Base-by-base conservation (phyloP, 1,284 basidiomycete genomes). In the Xerocomus cyaneibrunnescens region DNA sequence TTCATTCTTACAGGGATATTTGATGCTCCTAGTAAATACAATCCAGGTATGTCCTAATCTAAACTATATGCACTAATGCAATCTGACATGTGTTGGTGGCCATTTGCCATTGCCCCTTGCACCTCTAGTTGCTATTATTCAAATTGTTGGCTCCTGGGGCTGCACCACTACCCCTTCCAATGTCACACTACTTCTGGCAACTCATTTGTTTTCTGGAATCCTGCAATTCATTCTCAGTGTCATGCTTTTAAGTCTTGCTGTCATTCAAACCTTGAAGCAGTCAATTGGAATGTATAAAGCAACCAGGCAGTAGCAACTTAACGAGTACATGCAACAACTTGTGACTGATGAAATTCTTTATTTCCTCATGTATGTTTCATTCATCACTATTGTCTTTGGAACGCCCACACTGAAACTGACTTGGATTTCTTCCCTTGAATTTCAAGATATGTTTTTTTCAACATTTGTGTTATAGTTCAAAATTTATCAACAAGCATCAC, bases 311-410 rank as follows among this genome's bases (percentile, higher is more conserved):
- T 50, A 41, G 48, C 34, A 50, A 6, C 34, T 30, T 13, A 50
- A 48, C 23, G 3, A 3, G 13, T 38, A 38, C 36, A 27, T 50
- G 45, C 9, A 34, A 17, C 36, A 21, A 2, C 44, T 50, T 6
- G 7, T 34, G 19, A 23, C 12, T 17, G 45, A 50, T 9, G 49
- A 45, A 0, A 14, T n/a, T 5, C 14, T 50, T 21, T 61, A 61
- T 16, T 51, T 62, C 13, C 0, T 58, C 2, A 9, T 56, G 61
- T 59, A 48, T 1, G 56, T 52, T 10, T 6, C 27, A n/a, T n/a
- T n/a, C n/a, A n/a, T n/a, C n/a, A n/a, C 27, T 10, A 5, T 10
- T 10, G 5, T 10, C 27, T 10, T 10, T 10, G 5, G 5, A 27
- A 5, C 10, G 27, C 27, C 10, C 27, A 10, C 27, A 10, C 10